phyloP scores from a whole-genome alignment of 306 rosid species.

The Acmispon strigosus region DNA sequence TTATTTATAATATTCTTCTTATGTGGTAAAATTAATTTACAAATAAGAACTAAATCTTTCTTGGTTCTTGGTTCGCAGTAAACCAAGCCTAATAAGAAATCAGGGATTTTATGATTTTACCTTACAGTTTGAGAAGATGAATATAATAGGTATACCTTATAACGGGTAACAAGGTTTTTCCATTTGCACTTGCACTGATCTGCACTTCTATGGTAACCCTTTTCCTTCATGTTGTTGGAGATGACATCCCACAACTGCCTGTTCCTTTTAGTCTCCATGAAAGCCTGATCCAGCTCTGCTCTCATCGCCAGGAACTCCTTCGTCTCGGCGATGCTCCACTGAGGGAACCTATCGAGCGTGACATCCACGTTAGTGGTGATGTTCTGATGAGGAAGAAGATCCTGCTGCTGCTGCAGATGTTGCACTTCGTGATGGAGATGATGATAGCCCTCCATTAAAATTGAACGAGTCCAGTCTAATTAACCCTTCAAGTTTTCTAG shows the following conservation, averaged over 20 bases:
- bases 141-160: no score
- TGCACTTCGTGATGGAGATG: conserved; percentile 3
- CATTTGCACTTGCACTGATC: conserved; percentile 99
- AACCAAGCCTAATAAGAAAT: no score
- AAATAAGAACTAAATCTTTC: no score
- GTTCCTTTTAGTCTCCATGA: conserved; percentile 91
- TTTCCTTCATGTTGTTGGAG: conserved; percentile 56
- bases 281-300: conserved; percentile 68
- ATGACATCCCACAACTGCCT: conserved; percentile 73
- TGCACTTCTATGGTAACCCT: conserved; percentile 71
- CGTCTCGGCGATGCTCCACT: conserved; percentile 85
- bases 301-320: conserved; percentile 67
- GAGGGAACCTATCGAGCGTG: conserved; percentile 65
- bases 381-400: conserved; percentile 9
- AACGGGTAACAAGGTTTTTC: conserved; percentile 93
- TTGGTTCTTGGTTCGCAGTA: no score
- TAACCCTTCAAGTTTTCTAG: not conserved
- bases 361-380: conserved; percentile 31
- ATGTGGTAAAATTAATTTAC: no score
- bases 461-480: not conserved
- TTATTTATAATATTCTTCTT: no score
- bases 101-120: no score
- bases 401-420: conserved; percentile 5
- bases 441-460: conserved; percentile 18
- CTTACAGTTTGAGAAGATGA: no score